Conservation (phyloP, 1,284 basidiomycete genomes). For the Mycena citricolor region DNA sequence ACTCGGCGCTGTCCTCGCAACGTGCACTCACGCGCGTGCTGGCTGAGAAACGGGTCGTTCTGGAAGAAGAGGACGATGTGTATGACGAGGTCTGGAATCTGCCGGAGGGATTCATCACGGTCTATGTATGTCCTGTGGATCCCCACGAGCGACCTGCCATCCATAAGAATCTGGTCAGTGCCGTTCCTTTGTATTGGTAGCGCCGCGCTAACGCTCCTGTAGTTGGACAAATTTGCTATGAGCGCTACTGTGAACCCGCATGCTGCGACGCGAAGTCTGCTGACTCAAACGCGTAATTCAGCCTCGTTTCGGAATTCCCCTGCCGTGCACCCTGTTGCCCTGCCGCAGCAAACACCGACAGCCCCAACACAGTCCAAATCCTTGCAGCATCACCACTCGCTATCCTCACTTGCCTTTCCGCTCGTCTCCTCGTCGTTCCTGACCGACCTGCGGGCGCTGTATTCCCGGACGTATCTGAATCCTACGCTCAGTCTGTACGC, state of each 20-base stretch:
- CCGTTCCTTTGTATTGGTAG: slow-evolving; percentile 11
- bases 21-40: slow-evolving; percentile 57
- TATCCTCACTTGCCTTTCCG: slow-evolving; percentile 22
- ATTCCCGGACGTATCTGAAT: slow-evolving; percentile 42
- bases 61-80: slow-evolving; percentile 40
- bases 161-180: slow-evolving; percentile 59
- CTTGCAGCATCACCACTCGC: slow-evolving; percentile 24
- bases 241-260: slow-evolving; percentile 57
- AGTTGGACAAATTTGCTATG: slow-evolving; percentile 80
- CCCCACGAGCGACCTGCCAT: slow-evolving; percentile 62
- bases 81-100: slow-evolving; percentile 51
- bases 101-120: slow-evolving; percentile 68
- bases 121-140: slow-evolving; percentile 70
- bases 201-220: slow-evolving; percentile 8
- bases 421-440: slow-evolving; percentile 42
- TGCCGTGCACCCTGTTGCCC: slow-evolving; percentile 25
- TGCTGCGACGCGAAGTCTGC: slow-evolving; percentile 39
- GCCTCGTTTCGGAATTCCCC: slow-evolving; percentile 28
- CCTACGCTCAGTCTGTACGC: slow-evolving; percentile 60
- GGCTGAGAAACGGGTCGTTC: slow-evolving; percentile 48
- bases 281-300: slow-evolving; percentile 26
- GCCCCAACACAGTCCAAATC: slow-evolving; percentile 18
- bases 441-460: slow-evolving; percentile 37
- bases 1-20: slow-evolving; percentile 55
- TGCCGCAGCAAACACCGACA: slow-evolving; percentile 16